Base-by-base conservation (phyloP, 2,329 filamentous ascomycete species). In the Rhexocercosporidium sp. region DNA sequence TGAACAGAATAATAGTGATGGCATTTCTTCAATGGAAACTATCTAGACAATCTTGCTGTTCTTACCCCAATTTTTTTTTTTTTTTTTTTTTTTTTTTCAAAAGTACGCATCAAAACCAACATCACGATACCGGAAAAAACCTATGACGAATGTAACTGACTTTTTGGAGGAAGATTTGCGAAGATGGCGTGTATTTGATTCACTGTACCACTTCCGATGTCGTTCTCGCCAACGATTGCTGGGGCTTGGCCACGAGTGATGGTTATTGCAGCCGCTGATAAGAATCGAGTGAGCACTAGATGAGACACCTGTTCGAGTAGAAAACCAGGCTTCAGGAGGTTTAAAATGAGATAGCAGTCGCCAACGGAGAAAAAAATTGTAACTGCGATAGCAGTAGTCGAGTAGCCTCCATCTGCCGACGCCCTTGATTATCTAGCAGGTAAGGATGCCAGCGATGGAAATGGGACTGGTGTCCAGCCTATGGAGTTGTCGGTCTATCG, bases 251-350 rank as follows among this genome's bases (percentile, higher is more conserved):
- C 87, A 53, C 90, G 83, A 20, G 87, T 85, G 73, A 91, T 91
- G 27, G 87, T 88, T 51, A 91, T 85, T 22, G 87, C 88, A 1
- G 88, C 88, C 1, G 88, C 88, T 0, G 87, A 88, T 70, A 91
- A 88, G 78, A 90, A 91, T 5, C 88, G 88, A 3, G 82, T 87
- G 0, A 90, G 81, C 0, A 90, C 86, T 0, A 88, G 88, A 0
- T 88, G 82, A 0, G 88, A 90, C 71, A 91, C 86, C 72, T 90
- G 90, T 66, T 91, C 87, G 22, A 91, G 82, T 2, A 91, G 80
- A 73, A 89, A 91, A 0, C 88, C 88, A 3, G 90, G 83, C 59
- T 88, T 88, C 20, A 90, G 80, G 1, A 90, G 80, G 0, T 88
- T 88, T 1, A 90, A 78, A n/a, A 83, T 80, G 29, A 90, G 81